Evolutionary conservation across 768 basidiomycete species (phyloP).

Genomic region (Pulveroboletus sp.): DNA sequence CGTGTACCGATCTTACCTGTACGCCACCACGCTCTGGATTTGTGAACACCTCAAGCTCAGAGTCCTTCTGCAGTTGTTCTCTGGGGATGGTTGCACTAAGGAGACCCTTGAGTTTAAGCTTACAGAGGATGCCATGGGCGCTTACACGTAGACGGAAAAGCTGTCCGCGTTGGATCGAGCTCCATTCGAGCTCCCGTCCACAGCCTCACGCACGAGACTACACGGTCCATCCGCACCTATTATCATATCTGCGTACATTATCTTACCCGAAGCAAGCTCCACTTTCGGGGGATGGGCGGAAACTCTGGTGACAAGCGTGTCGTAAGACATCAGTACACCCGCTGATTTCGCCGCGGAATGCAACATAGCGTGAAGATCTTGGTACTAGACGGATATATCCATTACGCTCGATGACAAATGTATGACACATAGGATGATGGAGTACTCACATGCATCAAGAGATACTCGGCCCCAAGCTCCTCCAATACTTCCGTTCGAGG

Average conservation of each 20-base stretch:
- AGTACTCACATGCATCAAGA: conserved; percentile 40
- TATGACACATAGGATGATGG: neutral
- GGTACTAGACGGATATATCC: conserved; percentile 36
- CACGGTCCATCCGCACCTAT: conserved; percentile 55
- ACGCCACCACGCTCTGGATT: conserved; percentile 9
- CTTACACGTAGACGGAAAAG: conserved; percentile 40
- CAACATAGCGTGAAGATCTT: conserved; percentile 46
- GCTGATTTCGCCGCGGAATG: conserved; percentile 41
- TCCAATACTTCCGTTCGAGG: conserved; percentile 38
- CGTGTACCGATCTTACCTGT: conserved; percentile 6
- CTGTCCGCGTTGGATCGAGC: conserved; percentile 21
- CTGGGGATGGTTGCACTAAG: conserved; percentile 39
- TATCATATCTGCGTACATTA: conserved; percentile 44
- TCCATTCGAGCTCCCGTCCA: conserved; percentile 27
- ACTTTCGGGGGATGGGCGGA: conserved; percentile 28
- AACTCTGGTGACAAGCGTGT: conserved; percentile 33
- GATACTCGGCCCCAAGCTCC: conserved; percentile 45
- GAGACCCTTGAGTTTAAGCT: conserved; percentile 1
- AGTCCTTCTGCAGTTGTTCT: conserved; percentile 36
- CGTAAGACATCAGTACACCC: conserved; percentile 44
- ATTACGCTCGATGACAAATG: neutral
- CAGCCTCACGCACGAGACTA: conserved; percentile 35
- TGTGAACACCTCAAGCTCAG: conserved; percentile 30
- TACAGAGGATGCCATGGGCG: neutral
- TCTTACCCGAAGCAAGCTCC: conserved; percentile 38